Conservation (phyloP, 176 grass and related monocot species). For the Metroxylon sagu region DNA sequence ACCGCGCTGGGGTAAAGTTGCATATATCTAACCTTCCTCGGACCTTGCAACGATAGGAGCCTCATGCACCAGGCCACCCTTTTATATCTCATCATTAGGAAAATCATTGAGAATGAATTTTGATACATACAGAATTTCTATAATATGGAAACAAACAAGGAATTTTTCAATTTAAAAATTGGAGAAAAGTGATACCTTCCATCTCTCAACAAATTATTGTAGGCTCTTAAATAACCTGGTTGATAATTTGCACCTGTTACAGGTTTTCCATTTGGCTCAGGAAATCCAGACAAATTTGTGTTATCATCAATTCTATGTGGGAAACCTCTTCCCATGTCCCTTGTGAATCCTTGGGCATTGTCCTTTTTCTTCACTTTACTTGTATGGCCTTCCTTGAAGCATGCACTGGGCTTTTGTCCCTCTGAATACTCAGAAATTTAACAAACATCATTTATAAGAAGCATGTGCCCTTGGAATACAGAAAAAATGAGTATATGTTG, state of each 20-base stretch:
- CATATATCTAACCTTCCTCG: too few species aligned
- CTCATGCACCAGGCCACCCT: too few species aligned
- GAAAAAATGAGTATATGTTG: background rate
- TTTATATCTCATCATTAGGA: background rate
- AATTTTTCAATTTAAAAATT: slow-evolving; percentile 6
- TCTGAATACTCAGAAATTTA: slow-evolving; percentile 33
- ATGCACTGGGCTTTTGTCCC: slow-evolving; percentile 36
- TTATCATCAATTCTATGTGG: slow-evolving; percentile 23
- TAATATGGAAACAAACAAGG: slow-evolving; percentile 7
- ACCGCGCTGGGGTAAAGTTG: too few species aligned
- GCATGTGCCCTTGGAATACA: background rate
- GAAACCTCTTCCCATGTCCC: slow-evolving; percentile 27
- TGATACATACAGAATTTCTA: slow-evolving; percentile 13
- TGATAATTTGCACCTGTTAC: slow-evolving; percentile 35
- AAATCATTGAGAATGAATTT: background rate
- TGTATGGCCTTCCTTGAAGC: slow-evolving; percentile 46
- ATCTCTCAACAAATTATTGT: slow-evolving; percentile 58
- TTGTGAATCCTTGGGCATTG: slow-evolving; percentile 30
- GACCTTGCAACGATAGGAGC: too few species aligned
- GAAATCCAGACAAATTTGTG: slow-evolving; percentile 28
- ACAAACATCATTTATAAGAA: background rate
- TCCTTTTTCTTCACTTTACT: slow-evolving; percentile 49
- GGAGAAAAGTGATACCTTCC: slow-evolving; percentile 54
- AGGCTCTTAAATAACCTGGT: slow-evolving; percentile 52
- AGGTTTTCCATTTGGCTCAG: slow-evolving; percentile 27